Evolutionary conservation across 2,329 filamentous ascomycete species (phyloP), one percentile per base, ranked within the genome.

Genomic region (Beauveria sp.): DNA sequence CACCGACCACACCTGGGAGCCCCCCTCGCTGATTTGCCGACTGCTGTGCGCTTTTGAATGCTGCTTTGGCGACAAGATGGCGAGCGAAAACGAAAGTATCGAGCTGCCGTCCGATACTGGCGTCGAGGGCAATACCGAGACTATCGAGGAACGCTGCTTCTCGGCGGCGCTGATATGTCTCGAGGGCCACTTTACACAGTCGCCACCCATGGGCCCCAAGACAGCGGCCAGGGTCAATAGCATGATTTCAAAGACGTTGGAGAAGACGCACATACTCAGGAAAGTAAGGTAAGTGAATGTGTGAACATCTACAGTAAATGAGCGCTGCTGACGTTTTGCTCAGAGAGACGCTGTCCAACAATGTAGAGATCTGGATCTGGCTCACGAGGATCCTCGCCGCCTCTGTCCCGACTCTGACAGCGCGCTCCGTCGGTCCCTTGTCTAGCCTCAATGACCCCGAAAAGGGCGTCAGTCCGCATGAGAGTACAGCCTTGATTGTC

Each of bases 291-390:
- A 70, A 65, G 76, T 56, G 3, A 28, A 24, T 47, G 0, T 7
- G 14, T 18, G 18, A 10, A 12, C 12, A 24, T 3, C 1, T 9
- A 3, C 40, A 7, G 9, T 1, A 8, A 5, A 16, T 7, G 8
- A 5, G 12, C 22, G 12, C 7, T 16, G 26, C 37, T 59, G 24
- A 59, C 47, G 16, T 22, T 8, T 37, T 14, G n/a, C 47, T 12
- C n/a, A 86, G 83, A 65, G 84, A 87, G 69, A 77, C 79, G 3
- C 72, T 88, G 44, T 84, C 84, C 5, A 80, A 80, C 63, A 88
- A 87, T 65, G 80, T 88, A 30, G 80, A 82, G 63, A 82, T 87
- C 61, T 88, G 85, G 85, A 81, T 87, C 66, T 85, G 84, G 75
- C 74, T 88, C 62, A 82, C 83, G 30, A 79, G 80, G 62, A 84